These are phyloP conservation scores for Triticum urartu DNA, from an alignment of 176 grass and related monocot genomes.

Conservation along the genomic window DNA sequence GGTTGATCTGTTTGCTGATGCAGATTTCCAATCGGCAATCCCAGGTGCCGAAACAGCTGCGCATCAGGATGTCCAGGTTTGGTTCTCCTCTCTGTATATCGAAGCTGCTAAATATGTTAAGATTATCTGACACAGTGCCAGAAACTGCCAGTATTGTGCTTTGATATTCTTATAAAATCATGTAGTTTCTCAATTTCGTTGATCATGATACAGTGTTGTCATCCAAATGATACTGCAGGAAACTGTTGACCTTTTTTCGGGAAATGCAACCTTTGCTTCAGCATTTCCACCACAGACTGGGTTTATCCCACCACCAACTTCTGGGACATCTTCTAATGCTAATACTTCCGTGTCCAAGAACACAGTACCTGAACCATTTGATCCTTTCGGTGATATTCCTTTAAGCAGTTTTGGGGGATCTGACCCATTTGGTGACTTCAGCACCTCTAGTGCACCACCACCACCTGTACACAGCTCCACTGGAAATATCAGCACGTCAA, in stretches of 20 bases:
- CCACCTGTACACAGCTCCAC: slow-evolving; percentile 35
- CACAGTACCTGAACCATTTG: slow-evolving; percentile 51
- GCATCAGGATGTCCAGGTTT: slow-evolving; percentile 54
- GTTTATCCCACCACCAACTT: slow-evolving; percentile 56
- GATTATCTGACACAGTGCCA: not conserved
- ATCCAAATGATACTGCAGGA: slow-evolving; percentile 51
- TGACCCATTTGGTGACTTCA: slow-evolving; percentile 77
- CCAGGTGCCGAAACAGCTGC: slow-evolving; percentile 39
- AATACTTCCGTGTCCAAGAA: slow-evolving; percentile 41
- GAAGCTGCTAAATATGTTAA: slow-evolving; percentile 8
- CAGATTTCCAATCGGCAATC: slow-evolving; percentile 75
- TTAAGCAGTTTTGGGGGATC: slow-evolving; percentile 67
- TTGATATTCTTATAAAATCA: not conserved
- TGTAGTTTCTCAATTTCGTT: slow-evolving; percentile 17
- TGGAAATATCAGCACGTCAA: slow-evolving; percentile 36
- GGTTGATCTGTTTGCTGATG: slow-evolving; percentile 87
- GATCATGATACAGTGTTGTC: slow-evolving; percentile 13
- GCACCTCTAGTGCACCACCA: slow-evolving; percentile 30
- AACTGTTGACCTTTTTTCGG: slow-evolving; percentile 51
- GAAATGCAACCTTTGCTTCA: slow-evolving; percentile 42
- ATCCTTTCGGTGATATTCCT: slow-evolving; percentile 87
- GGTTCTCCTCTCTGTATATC: slow-evolving; percentile 16
- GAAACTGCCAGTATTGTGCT: not conserved
- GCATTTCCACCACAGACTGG: slow-evolving; percentile 45
- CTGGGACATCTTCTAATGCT: slow-evolving; percentile 42